Conservation (phyloP, 768 basidiomycete genomes). For the Agaricus blazei region DNA sequence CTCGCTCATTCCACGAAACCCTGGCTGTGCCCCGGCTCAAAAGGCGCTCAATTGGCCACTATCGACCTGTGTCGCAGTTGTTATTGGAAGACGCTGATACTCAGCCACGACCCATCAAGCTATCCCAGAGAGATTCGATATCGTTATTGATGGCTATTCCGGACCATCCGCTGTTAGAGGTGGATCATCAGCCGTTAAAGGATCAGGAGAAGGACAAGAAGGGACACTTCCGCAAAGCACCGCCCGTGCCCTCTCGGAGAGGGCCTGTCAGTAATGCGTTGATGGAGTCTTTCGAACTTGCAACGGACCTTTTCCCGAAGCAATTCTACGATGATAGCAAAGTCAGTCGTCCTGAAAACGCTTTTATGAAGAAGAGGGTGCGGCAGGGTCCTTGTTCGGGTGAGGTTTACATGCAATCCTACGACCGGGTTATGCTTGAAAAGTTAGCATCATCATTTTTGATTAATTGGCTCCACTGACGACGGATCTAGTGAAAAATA, state of each 20-base stretch:
- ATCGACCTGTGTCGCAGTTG: slow-evolving; percentile 35
- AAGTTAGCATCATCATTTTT: slow-evolving; percentile 38
- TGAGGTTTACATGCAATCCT: slow-evolving; percentile 62
- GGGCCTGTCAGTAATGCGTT: not conserved
- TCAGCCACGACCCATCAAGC: not conserved
- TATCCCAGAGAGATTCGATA: slow-evolving; percentile 2
- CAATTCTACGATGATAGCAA: slow-evolving; percentile 15
- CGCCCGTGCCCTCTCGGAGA: not conserved
- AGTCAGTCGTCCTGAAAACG: slow-evolving; percentile 13
- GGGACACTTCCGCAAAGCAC: not conserved
- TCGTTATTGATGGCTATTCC: slow-evolving; percentile 1
- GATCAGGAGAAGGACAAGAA: slow-evolving; percentile 25
- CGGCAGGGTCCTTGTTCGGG: slow-evolving; percentile 50
- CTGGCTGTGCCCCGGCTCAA: slow-evolving; percentile 2
- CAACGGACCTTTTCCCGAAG: not conserved
- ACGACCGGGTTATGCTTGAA: slow-evolving; percentile 50
- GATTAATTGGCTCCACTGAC: not conserved
- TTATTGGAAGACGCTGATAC: slow-evolving; percentile 16
- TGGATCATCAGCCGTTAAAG: slow-evolving; percentile 31
- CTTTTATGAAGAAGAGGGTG: slow-evolving; percentile 26
- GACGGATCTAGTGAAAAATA: slow-evolving; percentile 51
- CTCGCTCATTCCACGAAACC: not conserved
- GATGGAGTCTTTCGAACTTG: not conserved
- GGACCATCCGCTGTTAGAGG: slow-evolving; percentile 12
- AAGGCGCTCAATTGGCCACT: slow-evolving; percentile 23